A percentile compares a stretch with the other conserved stretches of the same genome.
phyloP scores from a whole-genome alignment of 345 rosid species.

The Zanthoxylum bungeanum region DNA sequence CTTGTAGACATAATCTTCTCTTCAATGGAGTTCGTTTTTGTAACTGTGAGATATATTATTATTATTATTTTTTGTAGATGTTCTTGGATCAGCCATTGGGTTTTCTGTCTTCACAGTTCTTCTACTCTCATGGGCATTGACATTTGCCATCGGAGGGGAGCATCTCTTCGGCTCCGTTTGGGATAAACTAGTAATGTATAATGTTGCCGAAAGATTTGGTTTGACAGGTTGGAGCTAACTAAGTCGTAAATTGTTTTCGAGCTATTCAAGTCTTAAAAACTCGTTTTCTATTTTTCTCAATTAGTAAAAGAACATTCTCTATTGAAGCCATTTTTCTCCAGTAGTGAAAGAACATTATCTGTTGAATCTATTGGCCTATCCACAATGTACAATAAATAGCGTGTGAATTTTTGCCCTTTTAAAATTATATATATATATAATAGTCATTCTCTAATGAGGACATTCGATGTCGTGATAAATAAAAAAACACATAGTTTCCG shows the following conservation, averaged over 20 bases:
- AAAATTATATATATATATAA: too few species aligned
- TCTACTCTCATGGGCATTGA: slow-evolving; percentile 84
- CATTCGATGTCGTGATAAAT: too few species aligned
- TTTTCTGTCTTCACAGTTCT: slow-evolving; percentile 52
- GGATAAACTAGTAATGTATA: slow-evolving; percentile 91
- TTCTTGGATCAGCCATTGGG: slow-evolving; percentile 79
- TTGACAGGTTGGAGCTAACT: slow-evolving; percentile 76
- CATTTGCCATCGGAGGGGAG: slow-evolving; percentile 86
- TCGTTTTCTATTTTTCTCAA: neutral
- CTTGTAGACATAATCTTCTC: neutral
- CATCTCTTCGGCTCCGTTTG: slow-evolving; percentile 69
- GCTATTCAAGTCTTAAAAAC: neutral
- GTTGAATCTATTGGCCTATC: neutral
- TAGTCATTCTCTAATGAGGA: too few species aligned
- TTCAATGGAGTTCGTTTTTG: neutral
- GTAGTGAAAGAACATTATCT: neutral
- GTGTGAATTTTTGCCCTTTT: too few species aligned
- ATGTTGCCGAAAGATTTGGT: slow-evolving; percentile 81
- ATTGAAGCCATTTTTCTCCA: neutral
- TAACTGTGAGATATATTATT: neutral
- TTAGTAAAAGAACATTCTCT: neutral
- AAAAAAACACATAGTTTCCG: too few species aligned
- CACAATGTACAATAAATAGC: too few species aligned
- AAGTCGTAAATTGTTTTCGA: neutral
- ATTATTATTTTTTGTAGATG: slow-evolving; percentile 60